Conservation (phyloP, 2,329 filamentous ascomycete species). For the Massarina eburnea region DNA sequence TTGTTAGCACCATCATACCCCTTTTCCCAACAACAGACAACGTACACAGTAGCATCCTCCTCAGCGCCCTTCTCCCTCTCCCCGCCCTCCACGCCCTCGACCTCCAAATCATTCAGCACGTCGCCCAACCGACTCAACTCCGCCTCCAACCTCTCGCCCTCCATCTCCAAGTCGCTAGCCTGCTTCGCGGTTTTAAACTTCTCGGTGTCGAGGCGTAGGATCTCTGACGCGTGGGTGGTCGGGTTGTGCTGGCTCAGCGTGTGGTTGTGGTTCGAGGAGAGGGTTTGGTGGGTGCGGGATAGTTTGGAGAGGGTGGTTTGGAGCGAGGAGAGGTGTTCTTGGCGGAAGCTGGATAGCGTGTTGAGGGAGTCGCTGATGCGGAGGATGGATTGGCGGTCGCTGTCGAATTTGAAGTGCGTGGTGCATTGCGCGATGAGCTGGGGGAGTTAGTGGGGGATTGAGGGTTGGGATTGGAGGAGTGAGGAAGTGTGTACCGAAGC, state of each 20-base stretch:
- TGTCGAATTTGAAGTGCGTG: slow-evolving; percentile 90
- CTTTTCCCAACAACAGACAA: slow-evolving; percentile 8
- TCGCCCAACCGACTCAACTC: slow-evolving; percentile 75
- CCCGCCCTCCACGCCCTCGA: slow-evolving; percentile 80
- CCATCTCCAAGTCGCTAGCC: slow-evolving; percentile 84
- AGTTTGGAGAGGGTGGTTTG: slow-evolving; percentile 55
- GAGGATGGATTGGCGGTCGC: slow-evolving; percentile 80
- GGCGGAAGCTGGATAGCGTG: slow-evolving; percentile 81
- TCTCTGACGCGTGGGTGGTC: slow-evolving; percentile 77
- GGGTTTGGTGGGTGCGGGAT: slow-evolving; percentile 72
- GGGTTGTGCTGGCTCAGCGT: slow-evolving; percentile 74
- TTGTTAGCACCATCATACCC: slow-evolving; percentile 5
- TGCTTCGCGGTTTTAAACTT: slow-evolving; percentile 96
- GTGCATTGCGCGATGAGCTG: slow-evolving; percentile 91
- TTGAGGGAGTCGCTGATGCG: slow-evolving; percentile 83
- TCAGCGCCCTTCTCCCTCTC: slow-evolving; percentile 52
- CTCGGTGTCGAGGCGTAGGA: slow-evolving; percentile 83
- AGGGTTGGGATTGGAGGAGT: background rate
- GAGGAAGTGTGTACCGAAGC: slow-evolving; percentile 67
- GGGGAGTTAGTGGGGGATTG: slow-evolving; percentile 15
- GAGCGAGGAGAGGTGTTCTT: slow-evolving; percentile 62
- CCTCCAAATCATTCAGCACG: slow-evolving; percentile 77
- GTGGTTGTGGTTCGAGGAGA: slow-evolving; percentile 75
- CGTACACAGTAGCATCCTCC: slow-evolving; percentile 53
- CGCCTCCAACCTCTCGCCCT: slow-evolving; percentile 85